These are phyloP conservation scores for Linum usitatissimum DNA, from an alignment of 345 rosid species.

Conservation along the genomic window DNA sequence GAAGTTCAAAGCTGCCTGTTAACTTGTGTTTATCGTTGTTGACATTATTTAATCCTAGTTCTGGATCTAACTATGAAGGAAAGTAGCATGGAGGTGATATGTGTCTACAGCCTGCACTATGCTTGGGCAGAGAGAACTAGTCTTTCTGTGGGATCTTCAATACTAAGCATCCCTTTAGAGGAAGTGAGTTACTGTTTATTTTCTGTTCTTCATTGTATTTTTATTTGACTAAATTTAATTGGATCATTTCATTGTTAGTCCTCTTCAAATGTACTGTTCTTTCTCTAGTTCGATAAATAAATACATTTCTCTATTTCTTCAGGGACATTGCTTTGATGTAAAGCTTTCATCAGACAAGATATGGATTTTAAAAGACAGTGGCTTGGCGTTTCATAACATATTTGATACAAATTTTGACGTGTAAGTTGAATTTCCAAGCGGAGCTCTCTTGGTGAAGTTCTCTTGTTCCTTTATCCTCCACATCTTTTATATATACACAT, in stretches of 20 bases:
- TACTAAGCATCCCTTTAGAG: slow-evolving; percentile 45
- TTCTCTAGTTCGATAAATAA: background rate
- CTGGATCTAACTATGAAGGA: slow-evolving; percentile 38
- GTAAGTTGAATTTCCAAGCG: slow-evolving; percentile 37
- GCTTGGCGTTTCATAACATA: slow-evolving; percentile 38
- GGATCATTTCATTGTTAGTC: background rate
- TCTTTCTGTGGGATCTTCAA: slow-evolving; percentile 41
- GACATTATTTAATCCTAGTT: slow-evolving; percentile 8
- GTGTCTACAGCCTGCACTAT: slow-evolving; percentile 37
- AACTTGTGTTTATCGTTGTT: slow-evolving; percentile 4
- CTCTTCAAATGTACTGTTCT: background rate
- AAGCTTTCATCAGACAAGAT: slow-evolving; percentile 57
- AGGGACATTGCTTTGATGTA: slow-evolving; percentile 76
- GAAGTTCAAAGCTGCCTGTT: background rate
- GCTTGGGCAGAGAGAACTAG: slow-evolving; percentile 31
- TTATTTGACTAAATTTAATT: slow-evolving; percentile 2
- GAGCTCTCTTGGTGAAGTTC: background rate
- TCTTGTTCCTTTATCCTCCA: background rate
- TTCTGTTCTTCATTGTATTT: background rate
- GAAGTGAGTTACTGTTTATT: slow-evolving; percentile 33
- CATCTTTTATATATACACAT: no score
- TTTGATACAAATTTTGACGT: slow-evolving; percentile 25
- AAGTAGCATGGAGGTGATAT: slow-evolving; percentile 38
- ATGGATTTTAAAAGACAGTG: slow-evolving; percentile 59
- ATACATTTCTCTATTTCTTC: slow-evolving; percentile 13